Conservation (phyloP, 306 rosid genomes). For the Prunus mume region DNA sequence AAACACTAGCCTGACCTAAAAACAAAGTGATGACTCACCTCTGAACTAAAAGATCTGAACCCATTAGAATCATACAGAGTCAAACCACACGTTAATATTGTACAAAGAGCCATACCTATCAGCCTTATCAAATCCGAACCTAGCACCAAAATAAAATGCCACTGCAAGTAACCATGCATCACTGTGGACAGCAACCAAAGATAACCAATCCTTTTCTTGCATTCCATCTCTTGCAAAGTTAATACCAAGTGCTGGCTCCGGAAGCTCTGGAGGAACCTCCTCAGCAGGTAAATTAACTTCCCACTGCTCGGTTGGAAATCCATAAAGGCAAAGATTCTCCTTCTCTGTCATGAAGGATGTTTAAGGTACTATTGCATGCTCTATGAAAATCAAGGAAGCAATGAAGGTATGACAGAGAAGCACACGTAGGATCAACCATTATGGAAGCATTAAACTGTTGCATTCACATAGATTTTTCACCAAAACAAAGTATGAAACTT, state of each 20-base stretch:
- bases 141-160: constrained; percentile 61
- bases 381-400: background rate
- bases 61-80: background rate
- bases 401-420: background rate
- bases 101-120: constrained; percentile 49
- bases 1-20: background rate
- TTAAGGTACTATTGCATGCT: constrained; percentile 1
- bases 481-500: background rate
- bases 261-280: constrained; percentile 76
- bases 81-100: background rate
- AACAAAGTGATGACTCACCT: background rate
- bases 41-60: background rate
- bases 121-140: constrained; percentile 60
- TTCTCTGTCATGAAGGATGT: constrained; percentile 42
- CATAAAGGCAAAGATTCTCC: constrained; percentile 78
- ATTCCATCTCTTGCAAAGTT: constrained; percentile 68
- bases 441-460: background rate
- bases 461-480: background rate
- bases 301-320: constrained; percentile 71
- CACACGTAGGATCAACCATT: background rate
- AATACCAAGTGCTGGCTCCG: constrained; percentile 73
- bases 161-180: constrained; percentile 75
- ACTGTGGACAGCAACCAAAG: constrained; percentile 71
- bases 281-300: constrained; percentile 66
- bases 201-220: constrained; percentile 65